Conservation (phyloP, 768 basidiomycete genomes). For the Galerina sulciceps region DNA sequence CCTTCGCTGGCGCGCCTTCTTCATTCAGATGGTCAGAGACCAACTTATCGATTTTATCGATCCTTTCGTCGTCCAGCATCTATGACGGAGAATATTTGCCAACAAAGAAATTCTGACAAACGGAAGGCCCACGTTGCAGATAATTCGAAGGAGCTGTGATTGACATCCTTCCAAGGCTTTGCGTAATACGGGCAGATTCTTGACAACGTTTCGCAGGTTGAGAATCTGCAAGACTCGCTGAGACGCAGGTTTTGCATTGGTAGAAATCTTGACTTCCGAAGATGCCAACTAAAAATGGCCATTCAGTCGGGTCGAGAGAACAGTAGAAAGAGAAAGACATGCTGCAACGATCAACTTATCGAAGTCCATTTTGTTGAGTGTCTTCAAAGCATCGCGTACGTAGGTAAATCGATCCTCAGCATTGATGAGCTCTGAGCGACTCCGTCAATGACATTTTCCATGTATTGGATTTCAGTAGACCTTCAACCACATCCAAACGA, state of each 20-base stretch:
- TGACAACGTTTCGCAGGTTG: conserved; percentile 71
- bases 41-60: conserved; percentile 62
- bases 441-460: neutral
- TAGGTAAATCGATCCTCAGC: conserved; percentile 75
- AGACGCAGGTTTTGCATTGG: conserved; percentile 65
- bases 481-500: conserved; percentile 87
- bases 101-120: neutral
- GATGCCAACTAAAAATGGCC: conserved; percentile 58
- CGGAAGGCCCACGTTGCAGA: conserved; percentile 53
- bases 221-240: conserved; percentile 80
- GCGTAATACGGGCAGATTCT: conserved; percentile 64
- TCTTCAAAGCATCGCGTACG: conserved; percentile 69
- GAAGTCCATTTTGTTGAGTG: conserved; percentile 81
- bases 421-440: conserved; percentile 67
- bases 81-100: conserved; percentile 25
- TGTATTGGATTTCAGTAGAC: conserved; percentile 33
- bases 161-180: conserved; percentile 62
- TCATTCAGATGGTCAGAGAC: conserved; percentile 76
- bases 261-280: conserved; percentile 58
- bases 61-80: conserved; percentile 78
- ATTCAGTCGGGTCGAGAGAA: neutral
- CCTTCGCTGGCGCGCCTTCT: conserved; percentile 64
- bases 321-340: conserved; percentile 15
- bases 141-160: conserved; percentile 64
- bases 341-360: conserved; percentile 85